Percentiles rank a stretch among this genome's conserved stretches.
Evolutionary conservation across 192 early-diverging fungal genomes (phyloP).

Genomic region (Kickxella alabastrina): DNA sequence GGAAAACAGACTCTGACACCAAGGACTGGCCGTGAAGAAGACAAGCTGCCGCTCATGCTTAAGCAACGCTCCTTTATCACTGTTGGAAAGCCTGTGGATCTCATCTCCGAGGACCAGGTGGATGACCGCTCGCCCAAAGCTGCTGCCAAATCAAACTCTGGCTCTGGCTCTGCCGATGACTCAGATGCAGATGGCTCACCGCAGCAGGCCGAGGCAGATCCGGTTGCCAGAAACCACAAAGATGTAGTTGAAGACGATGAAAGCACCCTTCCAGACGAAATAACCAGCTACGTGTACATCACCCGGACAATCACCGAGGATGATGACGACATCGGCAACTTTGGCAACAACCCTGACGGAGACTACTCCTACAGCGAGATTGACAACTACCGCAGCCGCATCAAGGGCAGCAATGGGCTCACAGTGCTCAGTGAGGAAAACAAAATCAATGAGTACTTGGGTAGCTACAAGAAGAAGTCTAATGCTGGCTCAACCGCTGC

Average conservation of each 20-base stretch:
- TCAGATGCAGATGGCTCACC: constrained; percentile 1
- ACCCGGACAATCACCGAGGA: constrained; percentile 32
- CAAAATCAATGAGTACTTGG: constrained; percentile 27
- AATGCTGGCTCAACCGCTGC: neutral
- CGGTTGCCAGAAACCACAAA: constrained; percentile 12
- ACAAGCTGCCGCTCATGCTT: constrained; percentile 27
- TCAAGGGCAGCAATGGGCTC: constrained; percentile 25
- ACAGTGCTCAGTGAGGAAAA: constrained; percentile 34
- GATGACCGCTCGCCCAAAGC: neutral
- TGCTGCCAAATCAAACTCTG: no score
- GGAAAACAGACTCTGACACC: constrained; percentile 30
- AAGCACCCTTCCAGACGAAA: constrained; percentile 13
- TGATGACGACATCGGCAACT: constrained; percentile 9
- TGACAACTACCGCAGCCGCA: constrained; percentile 22
- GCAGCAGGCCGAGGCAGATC: constrained; percentile 16
- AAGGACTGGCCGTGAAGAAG: constrained; percentile 32
- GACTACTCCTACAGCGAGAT: constrained; percentile 35
- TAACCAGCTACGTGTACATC: constrained; percentile 37
- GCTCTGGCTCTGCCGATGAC: no score
- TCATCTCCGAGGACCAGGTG: constrained; percentile 9
- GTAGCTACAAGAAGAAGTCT: constrained; percentile 16
- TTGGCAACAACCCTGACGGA: constrained; percentile 13
- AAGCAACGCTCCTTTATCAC: constrained; percentile 42
- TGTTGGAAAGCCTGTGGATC: constrained; percentile 28
- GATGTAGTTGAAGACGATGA: neutral